These are phyloP conservation scores for Apiospora saccharicola DNA, from an alignment of 2,329 filamentous ascomycete genomes.

Conservation along the genomic window DNA sequence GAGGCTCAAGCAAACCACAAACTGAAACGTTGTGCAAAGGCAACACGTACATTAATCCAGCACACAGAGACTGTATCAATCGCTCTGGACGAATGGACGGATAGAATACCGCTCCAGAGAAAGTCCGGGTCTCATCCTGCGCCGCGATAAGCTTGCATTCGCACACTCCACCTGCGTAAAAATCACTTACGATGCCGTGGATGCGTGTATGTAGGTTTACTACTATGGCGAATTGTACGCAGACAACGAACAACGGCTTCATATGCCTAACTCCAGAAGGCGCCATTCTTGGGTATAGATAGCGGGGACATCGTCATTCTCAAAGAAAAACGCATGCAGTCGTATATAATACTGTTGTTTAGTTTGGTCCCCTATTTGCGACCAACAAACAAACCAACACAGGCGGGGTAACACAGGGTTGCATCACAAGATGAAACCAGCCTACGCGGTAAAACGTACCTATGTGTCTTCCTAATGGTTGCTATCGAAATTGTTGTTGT, in stretches of 20 bases:
- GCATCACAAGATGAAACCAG: neutral
- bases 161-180: neutral
- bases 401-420: slow-evolving; percentile 6
- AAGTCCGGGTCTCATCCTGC: neutral
- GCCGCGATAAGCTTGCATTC: neutral
- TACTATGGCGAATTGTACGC: neutral
- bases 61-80: neutral
- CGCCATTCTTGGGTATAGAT: neutral
- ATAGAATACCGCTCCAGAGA: neutral
- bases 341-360: neutral
- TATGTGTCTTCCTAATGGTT: slow-evolving; percentile 3
- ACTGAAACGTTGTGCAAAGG: neutral
- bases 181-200: neutral
- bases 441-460: neutral
- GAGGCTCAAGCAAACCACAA: neutral
- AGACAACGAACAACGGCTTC: neutral
- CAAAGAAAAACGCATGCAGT: neutral
- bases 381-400: neutral
- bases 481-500: neutral
- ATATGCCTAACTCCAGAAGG: neutral
- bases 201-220: neutral
- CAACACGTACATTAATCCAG: neutral
- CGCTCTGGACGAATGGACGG: neutral
- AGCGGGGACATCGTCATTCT: neutral
- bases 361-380: neutral